Evolutionary conservation across 2,329 filamentous ascomycete genomes (phyloP).

Genomic region (Fusarium sp.): DNA sequence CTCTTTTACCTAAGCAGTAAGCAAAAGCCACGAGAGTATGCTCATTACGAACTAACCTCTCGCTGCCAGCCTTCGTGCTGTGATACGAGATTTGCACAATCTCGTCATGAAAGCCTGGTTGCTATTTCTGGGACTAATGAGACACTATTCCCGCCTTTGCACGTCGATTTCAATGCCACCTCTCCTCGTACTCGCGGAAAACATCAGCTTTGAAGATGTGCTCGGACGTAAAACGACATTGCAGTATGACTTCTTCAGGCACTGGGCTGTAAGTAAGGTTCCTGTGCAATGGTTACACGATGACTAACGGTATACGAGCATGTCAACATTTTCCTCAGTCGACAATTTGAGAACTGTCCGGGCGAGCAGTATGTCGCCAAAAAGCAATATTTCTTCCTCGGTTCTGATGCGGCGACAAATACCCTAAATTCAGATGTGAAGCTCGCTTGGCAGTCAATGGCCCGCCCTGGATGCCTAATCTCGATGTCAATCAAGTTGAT

Average conservation of each 20-base stretch:
- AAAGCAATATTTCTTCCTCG: not conserved
- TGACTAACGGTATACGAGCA: not conserved
- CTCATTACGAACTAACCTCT: not conserved
- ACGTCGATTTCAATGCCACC: not conserved
- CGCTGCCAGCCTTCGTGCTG: not conserved
- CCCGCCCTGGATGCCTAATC: not conserved
- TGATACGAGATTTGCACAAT: not conserved
- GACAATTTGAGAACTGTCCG: not conserved
- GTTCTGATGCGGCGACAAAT: no score
- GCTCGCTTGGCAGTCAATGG: not conserved
- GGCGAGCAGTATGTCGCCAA: not conserved
- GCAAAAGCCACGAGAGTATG: not conserved
- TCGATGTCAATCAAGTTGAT: not conserved
- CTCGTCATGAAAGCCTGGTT: not conserved
- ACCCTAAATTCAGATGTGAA: not conserved
- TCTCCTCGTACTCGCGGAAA: not conserved
- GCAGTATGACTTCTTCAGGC: not conserved
- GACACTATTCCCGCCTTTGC: not conserved
- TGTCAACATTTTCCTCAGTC: not conserved
- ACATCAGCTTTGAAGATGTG: not conserved
- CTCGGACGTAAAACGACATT: not conserved
- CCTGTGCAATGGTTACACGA: rapidly evolving
- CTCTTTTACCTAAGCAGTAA: not conserved
- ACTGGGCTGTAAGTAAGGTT: not conserved
- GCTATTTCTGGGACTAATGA: not conserved